Evolutionary conservation across 768 basidiomycete species (phyloP).

Genomic region (Amanita rubescens): DNA sequence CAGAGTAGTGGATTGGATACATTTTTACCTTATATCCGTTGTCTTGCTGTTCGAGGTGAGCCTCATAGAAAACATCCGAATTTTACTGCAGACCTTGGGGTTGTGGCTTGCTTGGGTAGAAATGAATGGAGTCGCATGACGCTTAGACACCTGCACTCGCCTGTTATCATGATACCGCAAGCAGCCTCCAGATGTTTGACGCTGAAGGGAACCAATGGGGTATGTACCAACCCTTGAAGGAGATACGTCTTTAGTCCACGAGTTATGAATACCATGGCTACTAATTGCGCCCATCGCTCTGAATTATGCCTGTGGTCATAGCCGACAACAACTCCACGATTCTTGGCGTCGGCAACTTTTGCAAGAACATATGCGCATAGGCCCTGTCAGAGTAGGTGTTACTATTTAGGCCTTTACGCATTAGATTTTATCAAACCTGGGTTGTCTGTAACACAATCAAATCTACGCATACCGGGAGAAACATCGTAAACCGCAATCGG

Average conservation of each 20-base stretch:
- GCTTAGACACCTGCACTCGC: slow-evolving; percentile 27
- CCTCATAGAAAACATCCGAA: background rate
- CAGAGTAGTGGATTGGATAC: background rate
- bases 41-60: slow-evolving; percentile 46
- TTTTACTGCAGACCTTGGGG: slow-evolving; percentile 51
- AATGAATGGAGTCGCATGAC: slow-evolving; percentile 1
- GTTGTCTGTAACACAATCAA: slow-evolving; percentile 76
- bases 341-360: slow-evolving; percentile 42
- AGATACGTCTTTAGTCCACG: slow-evolving; percentile 65
- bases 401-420: background rate
- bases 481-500: background rate
- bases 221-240: slow-evolving; percentile 65
- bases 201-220: slow-evolving; percentile 82
- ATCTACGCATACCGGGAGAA: slow-evolving; percentile 30
- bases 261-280: slow-evolving; percentile 61
- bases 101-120: slow-evolving; percentile 74
- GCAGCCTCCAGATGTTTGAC: slow-evolving; percentile 61
- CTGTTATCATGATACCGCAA: slow-evolving; percentile 89
- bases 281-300: slow-evolving; percentile 66
- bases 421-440: slow-evolving; percentile 38
- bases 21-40: slow-evolving; percentile 76
- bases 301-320: slow-evolving; percentile 85
- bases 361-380: slow-evolving; percentile 64
- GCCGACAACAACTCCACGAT: slow-evolving; percentile 72
- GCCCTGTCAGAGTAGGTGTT: slow-evolving; percentile 39